These are phyloP conservation scores for Colletotrichum siamense DNA, from an alignment of 2,329 filamentous ascomycete genomes.

Conservation along the genomic window DNA sequence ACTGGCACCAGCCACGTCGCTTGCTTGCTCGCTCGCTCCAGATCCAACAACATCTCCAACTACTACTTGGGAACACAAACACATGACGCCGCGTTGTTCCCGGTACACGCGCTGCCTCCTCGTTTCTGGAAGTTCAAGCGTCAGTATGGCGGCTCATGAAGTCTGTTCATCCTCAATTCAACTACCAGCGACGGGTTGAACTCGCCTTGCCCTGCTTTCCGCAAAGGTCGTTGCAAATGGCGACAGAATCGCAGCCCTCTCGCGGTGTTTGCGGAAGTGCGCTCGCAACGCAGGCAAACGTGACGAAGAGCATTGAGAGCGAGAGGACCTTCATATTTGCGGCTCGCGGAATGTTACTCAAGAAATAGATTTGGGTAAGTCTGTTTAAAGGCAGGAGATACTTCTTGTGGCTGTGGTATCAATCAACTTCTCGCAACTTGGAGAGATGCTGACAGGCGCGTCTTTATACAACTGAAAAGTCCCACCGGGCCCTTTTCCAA, in stretches of 20 bases:
- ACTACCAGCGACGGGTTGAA: neutral
- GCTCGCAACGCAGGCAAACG: neutral
- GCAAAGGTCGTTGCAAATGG: neutral
- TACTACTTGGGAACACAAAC: neutral
- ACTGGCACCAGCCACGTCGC: neutral
- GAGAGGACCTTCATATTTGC: neutral
- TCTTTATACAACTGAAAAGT: neutral
- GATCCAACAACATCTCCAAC: neutral
- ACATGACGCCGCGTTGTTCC: neutral
- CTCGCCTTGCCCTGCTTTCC: neutral
- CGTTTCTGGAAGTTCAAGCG: neutral
- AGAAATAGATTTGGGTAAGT: no score
- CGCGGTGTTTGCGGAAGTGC: neutral
- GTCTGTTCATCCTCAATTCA: neutral
- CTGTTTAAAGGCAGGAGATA: neutral
- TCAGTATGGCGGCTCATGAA: neutral
- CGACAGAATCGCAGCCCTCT: neutral
- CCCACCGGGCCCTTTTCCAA: neutral
- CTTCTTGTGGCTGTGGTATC: neutral
- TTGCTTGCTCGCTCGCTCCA: neutral
- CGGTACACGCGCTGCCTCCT: neutral
- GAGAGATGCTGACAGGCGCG: neutral
- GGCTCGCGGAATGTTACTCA: neutral
- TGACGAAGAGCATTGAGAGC: neutral
- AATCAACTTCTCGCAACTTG: neutral